These are phyloP conservation scores for Mrakia blollopis DNA, from an alignment of 768 basidiomycete species.

Conservation along the genomic window DNA sequence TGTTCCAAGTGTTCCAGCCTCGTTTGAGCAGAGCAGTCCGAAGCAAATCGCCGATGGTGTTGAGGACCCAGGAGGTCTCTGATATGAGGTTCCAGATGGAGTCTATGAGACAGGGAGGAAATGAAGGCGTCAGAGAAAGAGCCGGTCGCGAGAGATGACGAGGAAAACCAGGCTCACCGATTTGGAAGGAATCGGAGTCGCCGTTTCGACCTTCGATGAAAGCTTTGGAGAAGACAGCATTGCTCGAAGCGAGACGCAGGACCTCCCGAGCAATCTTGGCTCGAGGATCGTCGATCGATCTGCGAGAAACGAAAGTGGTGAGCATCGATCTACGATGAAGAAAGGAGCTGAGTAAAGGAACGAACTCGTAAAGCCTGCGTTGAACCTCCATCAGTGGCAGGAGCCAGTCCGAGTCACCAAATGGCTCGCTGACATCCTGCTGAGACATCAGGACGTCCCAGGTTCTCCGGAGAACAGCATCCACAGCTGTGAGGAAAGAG, in stretches of 20 bases:
- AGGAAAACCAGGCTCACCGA: neutral
- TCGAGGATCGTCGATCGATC: neutral
- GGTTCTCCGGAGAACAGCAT: neutral
- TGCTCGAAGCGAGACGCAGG: neutral
- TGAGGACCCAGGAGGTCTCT: neutral
- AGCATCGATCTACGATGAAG: neutral
- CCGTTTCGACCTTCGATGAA: conserved; percentile 2
- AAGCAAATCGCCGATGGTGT: neutral
- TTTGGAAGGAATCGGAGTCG: neutral
- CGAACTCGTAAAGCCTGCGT: neutral
- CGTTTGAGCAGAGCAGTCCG: neutral
- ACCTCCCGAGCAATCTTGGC: neutral
- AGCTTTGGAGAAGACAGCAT: neutral
- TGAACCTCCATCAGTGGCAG: conserved; percentile 10
- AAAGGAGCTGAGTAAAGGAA: neutral
- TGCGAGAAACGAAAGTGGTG: neutral
- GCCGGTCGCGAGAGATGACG: neutral
- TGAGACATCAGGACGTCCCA: neutral
- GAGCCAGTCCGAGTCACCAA: conserved; percentile 4
- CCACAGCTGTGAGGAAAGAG: neutral
- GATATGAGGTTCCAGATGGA: neutral
- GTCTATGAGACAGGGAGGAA: neutral
- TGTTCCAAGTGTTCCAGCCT: neutral
- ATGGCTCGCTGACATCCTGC: neutral
- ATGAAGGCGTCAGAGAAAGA: no score